A percentile compares a stretch with the other conserved stretches of the same genome.
These are phyloP conservation scores for Diaporthe sp. DNA, from an alignment of 2,329 filamentous ascomycete species.

Conservation along the genomic window DNA sequence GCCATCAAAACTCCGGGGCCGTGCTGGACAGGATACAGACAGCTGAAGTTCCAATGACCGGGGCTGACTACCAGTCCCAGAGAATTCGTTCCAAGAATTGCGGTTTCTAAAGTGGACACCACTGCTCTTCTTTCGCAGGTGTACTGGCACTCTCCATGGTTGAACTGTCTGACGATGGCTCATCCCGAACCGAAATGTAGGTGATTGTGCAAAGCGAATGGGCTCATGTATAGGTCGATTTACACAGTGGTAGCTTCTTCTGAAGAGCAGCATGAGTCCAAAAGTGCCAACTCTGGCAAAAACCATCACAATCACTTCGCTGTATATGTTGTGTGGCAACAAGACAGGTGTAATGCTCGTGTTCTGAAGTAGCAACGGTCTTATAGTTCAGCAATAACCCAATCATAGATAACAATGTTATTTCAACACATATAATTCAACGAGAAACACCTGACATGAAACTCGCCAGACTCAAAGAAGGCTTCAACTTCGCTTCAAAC, in stretches of 20 bases:
- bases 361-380: neutral
- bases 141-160: neutral
- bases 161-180: neutral
- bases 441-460: no score
- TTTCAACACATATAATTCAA: no score
- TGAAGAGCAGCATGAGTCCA: neutral
- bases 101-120: no score
- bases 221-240: neutral
- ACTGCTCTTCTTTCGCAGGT: neutral
- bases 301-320: neutral
- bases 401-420: no score
- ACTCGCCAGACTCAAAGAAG: no score
- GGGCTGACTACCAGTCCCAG: no score
- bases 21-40: no score
- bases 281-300: neutral
- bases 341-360: no score
- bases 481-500: neutral
- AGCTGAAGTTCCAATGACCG: no score
- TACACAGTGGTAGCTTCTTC: neutral
- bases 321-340: neutral
- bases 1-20: no score
- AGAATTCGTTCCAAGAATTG: neutral
- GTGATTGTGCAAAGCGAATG: neutral
- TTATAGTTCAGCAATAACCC: neutral
- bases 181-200: no score